phyloP scores from a whole-genome alignment of 306 rosid species.

The Amphicarpaea edgeworthii region DNA sequence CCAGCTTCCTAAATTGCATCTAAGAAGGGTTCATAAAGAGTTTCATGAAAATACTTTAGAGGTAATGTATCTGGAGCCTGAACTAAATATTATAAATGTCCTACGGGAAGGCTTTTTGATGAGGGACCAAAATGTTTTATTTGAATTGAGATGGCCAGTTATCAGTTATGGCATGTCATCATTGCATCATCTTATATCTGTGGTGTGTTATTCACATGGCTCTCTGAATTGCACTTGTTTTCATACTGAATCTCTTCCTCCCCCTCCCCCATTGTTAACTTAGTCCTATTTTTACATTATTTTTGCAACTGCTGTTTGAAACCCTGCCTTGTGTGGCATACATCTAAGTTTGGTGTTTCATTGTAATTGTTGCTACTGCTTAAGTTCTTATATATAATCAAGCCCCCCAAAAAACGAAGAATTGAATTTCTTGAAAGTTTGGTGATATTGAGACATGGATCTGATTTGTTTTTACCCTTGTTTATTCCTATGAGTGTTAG shows the following conservation, averaged over 20 bases:
- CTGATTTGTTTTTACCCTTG: slow-evolving; percentile 7
- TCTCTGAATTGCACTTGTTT: neutral
- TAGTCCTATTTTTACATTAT: neutral
- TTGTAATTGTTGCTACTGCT: slow-evolving; percentile 15
- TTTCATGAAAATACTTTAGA: slow-evolving; percentile 84
- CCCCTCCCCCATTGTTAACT: neutral
- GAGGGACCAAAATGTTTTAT: slow-evolving; percentile 11
- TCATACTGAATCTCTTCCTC: neutral
- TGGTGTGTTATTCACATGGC: slow-evolving; percentile 24
- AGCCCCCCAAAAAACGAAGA: neutral
- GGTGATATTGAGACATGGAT: slow-evolving; percentile 22
- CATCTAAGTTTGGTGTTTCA: slow-evolving; percentile 12
- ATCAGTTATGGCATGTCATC: slow-evolving; percentile 28
- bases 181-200: neutral
- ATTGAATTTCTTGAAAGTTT: neutral
- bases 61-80: slow-evolving; percentile 62
- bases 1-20: slow-evolving; percentile 83
- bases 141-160: slow-evolving; percentile 25
- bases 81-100: slow-evolving; percentile 17
- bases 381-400: slow-evolving; percentile 18
- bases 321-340: neutral
- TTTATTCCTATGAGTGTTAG: neutral
- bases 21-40: slow-evolving; percentile 85
- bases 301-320: neutral
- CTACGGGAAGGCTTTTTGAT: neutral